A percentile compares a stretch with the other conserved stretches of the same genome.
These are phyloP conservation scores for Boletus edulis DNA, from an alignment of 768 basidiomycete species.

Conservation along the genomic window DNA sequence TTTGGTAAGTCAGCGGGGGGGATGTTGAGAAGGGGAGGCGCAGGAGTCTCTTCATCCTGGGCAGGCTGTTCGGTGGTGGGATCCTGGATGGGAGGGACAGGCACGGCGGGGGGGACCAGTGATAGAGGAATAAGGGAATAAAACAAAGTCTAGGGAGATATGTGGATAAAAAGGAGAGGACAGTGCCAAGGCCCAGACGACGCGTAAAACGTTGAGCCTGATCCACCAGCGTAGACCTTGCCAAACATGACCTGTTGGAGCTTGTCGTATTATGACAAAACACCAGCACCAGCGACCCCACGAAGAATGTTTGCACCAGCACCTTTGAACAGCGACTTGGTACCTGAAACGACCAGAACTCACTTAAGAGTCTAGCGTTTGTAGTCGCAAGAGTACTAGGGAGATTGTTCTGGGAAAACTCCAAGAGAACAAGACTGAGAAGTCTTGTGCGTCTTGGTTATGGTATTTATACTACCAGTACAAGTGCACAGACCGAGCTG, in stretches of 20 bases:
- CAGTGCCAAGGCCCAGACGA: slow-evolving; percentile 29
- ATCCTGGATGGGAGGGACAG: slow-evolving; percentile 14
- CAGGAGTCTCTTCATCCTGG: slow-evolving; percentile 55
- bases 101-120: slow-evolving; percentile 29
- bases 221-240: slow-evolving; percentile 98
- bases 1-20: slow-evolving; percentile 65
- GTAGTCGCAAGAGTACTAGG: too few relatives aligned
- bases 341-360: too few relatives aligned
- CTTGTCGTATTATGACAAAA: slow-evolving; percentile 98
- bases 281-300: slow-evolving; percentile 99
- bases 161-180: slow-evolving; percentile 29
- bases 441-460: too few relatives aligned
- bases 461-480: too few relatives aligned
- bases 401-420: too few relatives aligned
- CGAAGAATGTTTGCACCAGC: slow-evolving; percentile 95
- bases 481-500: too few relatives aligned
- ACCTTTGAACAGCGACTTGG: slow-evolving; percentile 97
- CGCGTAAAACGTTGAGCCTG: slow-evolving; percentile 22
- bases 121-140: slow-evolving; percentile 27
- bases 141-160: slow-evolving; percentile 34
- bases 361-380: too few relatives aligned
- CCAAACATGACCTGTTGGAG: slow-evolving; percentile 95
- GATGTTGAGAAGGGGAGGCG: slow-evolving; percentile 33
- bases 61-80: slow-evolving; percentile 33
- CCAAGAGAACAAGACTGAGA: too few relatives aligned